Evolutionary conservation across 1,284 basidiomycete genomes (phyloP).

Genomic region (Omphalotus olearius): DNA sequence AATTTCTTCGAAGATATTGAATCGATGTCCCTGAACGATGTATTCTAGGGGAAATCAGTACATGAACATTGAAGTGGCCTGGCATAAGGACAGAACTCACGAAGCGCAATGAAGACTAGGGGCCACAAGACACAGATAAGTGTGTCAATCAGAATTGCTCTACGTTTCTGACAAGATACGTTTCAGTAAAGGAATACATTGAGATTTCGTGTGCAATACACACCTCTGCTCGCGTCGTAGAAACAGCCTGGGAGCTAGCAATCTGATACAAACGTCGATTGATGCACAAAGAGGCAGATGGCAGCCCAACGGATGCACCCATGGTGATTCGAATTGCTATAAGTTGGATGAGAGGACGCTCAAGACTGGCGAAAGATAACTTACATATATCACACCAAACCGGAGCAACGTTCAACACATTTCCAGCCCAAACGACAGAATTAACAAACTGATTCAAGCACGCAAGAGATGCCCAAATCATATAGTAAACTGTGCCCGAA

Average conservation of each 20-base stretch:
- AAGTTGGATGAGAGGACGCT: not conserved
- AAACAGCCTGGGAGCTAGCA: constrained; percentile 1
- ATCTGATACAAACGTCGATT: constrained; percentile 44
- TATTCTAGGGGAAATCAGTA: constrained; percentile 29
- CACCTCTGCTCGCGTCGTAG: not conserved
- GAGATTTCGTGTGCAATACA: too few species aligned
- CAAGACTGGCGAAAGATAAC: constrained; percentile 20
- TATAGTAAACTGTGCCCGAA: constrained; percentile 58
- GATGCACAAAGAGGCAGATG: constrained; percentile 39
- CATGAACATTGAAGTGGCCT: not conserved
- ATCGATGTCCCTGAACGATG: constrained; percentile 51
- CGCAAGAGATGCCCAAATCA: constrained; percentile 54
- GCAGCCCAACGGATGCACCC: constrained; percentile 33
- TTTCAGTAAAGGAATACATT: too few species aligned
- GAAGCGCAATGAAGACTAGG: constrained; percentile 36
- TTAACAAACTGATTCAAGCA: constrained; percentile 61
- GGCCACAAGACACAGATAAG: constrained; percentile 40
- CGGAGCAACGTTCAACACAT: constrained; percentile 50
- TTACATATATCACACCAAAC: constrained; percentile 77
- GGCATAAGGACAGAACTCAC: constrained; percentile 33
- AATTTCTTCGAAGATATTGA: constrained; percentile 51
- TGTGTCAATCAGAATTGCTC: constrained; percentile 37
- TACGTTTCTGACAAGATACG: constrained; percentile 26
- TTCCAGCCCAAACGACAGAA: constrained; percentile 61
- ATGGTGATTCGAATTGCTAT: constrained; percentile 34